These are phyloP conservation scores for Metahyphopichia silvanorum DNA, from an alignment of 805 yeast species.

Conservation along the genomic window DNA sequence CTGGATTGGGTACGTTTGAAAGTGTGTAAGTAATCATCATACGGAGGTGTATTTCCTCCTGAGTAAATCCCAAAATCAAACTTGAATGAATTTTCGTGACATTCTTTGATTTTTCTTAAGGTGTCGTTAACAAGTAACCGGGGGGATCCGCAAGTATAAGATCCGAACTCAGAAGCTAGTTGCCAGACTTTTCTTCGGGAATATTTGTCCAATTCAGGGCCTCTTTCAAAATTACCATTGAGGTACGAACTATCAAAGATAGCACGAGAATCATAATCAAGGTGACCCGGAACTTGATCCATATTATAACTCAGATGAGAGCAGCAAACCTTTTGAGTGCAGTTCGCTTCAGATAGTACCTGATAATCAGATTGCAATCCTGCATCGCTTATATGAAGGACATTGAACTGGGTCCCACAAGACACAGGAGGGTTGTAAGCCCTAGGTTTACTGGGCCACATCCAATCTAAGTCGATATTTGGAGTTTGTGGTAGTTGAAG, in stretches of 20 bases:
- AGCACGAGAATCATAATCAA: conserved; percentile 4
- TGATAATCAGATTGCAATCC: conserved; percentile 2
- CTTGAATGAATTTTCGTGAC: conserved; percentile 3
- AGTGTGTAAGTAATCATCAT: background rate
- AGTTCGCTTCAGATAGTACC: conserved; percentile 5
- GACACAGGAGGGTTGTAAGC: conserved; percentile 7
- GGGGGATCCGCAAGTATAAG: conserved; percentile 6
- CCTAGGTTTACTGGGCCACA: conserved; percentile 7
- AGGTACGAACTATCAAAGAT: conserved; percentile 9
- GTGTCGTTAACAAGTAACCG: conserved; percentile 4
- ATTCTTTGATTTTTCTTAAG: conserved; percentile 3
- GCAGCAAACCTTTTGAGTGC: conserved; percentile 6
- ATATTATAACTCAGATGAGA: conserved; percentile 3
- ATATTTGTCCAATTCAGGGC: conserved; percentile 8
- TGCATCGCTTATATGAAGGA: conserved; percentile 5
- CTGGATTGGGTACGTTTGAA: background rate
- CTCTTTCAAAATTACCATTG: conserved; percentile 10
- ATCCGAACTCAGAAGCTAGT: conserved; percentile 6
- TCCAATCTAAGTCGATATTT: conserved; percentile 4
- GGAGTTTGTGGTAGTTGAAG: conserved; percentile 7
- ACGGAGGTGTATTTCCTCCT: conserved; percentile 4
- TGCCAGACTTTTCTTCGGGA: conserved; percentile 1
- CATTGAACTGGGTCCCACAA: conserved; percentile 4
- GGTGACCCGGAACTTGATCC: background rate
- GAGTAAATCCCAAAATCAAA: conserved; percentile 3